These are phyloP conservation scores for Sugiyamaella smithiae DNA, from an alignment of 805 yeast species.

Conservation along the genomic window DNA sequence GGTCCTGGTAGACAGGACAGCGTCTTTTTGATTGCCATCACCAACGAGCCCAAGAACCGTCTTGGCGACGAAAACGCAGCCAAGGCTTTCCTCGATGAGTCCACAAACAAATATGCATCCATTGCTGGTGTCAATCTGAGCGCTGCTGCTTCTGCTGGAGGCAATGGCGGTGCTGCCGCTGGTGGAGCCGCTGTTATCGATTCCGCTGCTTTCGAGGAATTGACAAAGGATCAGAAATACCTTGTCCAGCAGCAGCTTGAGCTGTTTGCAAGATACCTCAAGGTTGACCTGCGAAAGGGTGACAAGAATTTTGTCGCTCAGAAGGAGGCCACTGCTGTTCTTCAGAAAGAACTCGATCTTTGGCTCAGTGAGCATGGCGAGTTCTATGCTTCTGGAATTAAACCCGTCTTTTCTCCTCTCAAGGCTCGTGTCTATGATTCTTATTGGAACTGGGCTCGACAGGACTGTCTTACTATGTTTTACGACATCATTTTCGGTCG, in stretches of 20 bases:
- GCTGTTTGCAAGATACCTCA: slow-evolving; percentile 90
- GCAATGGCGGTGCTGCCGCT: slow-evolving; percentile 48
- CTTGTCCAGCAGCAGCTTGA: slow-evolving; percentile 82
- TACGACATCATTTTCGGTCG: slow-evolving; percentile 95
- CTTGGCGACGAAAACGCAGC: slow-evolving; percentile 86
- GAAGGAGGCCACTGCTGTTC: slow-evolving; percentile 76
- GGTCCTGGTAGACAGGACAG: slow-evolving; percentile 94
- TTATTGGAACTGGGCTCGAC: slow-evolving; percentile 99
- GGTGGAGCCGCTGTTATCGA: slow-evolving; percentile 81
- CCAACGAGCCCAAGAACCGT: slow-evolving; percentile 89
- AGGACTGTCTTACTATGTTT: slow-evolving; percentile 89
- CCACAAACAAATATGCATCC: slow-evolving; percentile 83
- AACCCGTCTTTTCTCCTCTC: slow-evolving; percentile 83
- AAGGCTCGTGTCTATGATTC: slow-evolving; percentile 97
- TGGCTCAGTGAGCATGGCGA: slow-evolving; percentile 94
- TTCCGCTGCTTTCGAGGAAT: slow-evolving; percentile 88
- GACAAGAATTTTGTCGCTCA: slow-evolving; percentile 79
- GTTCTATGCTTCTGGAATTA: slow-evolving; percentile 85
- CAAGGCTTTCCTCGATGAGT: slow-evolving; percentile 77
- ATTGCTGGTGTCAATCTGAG: slow-evolving; percentile 73
- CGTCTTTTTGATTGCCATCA: slow-evolving; percentile 74
- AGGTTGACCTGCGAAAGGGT: slow-evolving; percentile 87
- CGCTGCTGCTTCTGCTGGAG: slow-evolving; percentile 57
- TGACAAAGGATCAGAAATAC: slow-evolving; percentile 65
- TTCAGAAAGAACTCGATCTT: slow-evolving; percentile 88